Evolutionary conservation across 345 rosid species (phyloP).

Genomic region (Moringa oleifera): DNA sequence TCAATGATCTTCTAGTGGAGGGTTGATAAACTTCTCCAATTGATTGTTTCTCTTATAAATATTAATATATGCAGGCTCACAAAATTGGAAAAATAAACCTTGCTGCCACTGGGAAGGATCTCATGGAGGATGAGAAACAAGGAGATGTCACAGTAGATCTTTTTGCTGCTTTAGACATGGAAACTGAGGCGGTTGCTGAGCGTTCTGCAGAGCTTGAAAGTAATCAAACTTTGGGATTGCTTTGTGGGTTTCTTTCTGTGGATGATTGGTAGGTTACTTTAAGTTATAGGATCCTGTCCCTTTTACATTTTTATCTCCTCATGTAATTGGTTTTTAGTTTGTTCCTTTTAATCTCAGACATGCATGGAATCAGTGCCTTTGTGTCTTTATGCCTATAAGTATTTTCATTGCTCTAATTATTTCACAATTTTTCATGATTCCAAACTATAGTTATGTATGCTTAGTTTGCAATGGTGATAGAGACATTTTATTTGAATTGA

Average conservation of each 20-base stretch:
- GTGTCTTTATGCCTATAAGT: too few species aligned
- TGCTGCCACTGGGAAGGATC: constrained; percentile 99
- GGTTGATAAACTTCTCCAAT: too few species aligned
- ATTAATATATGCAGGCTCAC: constrained; percentile 57
- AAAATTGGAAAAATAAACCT: constrained; percentile 97
- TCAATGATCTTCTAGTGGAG: background rate
- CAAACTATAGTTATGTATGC: too few species aligned
- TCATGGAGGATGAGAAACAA: constrained; percentile 98
- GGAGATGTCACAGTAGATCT: constrained; percentile 93
- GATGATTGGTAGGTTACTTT: constrained; percentile 91
- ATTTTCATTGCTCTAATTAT: too few species aligned
- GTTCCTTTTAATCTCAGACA: background rate
- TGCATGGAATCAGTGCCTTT: too few species aligned
- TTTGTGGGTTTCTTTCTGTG: constrained; percentile 86
- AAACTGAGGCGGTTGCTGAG: constrained; percentile 82
- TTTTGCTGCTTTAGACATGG: constrained; percentile 87
- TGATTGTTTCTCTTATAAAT: too few species aligned
- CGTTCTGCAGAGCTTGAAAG: constrained; percentile 71
- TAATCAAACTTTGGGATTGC: constrained; percentile 90
- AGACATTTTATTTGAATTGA: too few species aligned
- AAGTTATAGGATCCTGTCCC: too few species aligned
- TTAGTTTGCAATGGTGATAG: too few species aligned
- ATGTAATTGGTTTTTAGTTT: background rate
- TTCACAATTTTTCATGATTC: too few species aligned
- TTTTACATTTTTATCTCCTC: constrained; percentile 11